These are phyloP conservation scores for Blastobotrys buckinghamii DNA, from an alignment of 1,139 yeast genomes.

Conservation along the genomic window DNA sequence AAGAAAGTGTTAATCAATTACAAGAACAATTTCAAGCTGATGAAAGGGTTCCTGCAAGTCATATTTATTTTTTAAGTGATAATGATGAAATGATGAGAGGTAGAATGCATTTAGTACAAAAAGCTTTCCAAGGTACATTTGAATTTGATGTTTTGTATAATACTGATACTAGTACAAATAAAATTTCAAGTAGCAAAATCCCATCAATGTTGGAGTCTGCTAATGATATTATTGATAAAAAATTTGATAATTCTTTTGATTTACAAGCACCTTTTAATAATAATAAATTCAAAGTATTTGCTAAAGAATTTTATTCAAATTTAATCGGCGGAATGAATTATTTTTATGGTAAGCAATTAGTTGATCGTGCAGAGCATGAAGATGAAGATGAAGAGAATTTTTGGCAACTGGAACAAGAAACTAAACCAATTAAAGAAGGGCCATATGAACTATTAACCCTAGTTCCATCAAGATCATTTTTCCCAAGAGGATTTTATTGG, in stretches of 20 bases:
- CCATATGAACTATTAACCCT: constrained; percentile 61
- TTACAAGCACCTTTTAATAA: constrained; percentile 52
- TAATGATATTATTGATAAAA: constrained; percentile 46
- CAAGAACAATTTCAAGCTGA: constrained; percentile 35
- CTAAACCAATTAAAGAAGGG: constrained; percentile 28
- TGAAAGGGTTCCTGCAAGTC: constrained; percentile 32
- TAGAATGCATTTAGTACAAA: constrained; percentile 73
- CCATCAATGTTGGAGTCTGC: constrained; percentile 21
- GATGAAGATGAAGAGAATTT: constrained; percentile 39
- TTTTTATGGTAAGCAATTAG: constrained; percentile 80
- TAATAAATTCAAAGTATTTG: constrained; percentile 50
- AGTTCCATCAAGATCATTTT: constrained; percentile 90
- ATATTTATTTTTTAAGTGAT: constrained; percentile 52
- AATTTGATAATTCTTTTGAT: constrained; percentile 51
- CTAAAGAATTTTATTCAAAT: constrained; percentile 73
- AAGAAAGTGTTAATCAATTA: constrained; percentile 57
- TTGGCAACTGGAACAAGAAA: constrained; percentile 28
- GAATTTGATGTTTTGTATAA: constrained; percentile 69
- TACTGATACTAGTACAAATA: constrained; percentile 40
- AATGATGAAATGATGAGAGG: constrained; percentile 51
- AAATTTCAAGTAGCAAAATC: constrained; percentile 33
- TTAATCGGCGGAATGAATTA: constrained; percentile 87
- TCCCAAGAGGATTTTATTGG: constrained; percentile 98
- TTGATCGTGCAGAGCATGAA: constrained; percentile 62
- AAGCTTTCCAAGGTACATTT: constrained; percentile 65